These are phyloP conservation scores for Penicillium malachiteum DNA, from an alignment of 495 filamentous ascomycete species.

Conservation along the genomic window DNA sequence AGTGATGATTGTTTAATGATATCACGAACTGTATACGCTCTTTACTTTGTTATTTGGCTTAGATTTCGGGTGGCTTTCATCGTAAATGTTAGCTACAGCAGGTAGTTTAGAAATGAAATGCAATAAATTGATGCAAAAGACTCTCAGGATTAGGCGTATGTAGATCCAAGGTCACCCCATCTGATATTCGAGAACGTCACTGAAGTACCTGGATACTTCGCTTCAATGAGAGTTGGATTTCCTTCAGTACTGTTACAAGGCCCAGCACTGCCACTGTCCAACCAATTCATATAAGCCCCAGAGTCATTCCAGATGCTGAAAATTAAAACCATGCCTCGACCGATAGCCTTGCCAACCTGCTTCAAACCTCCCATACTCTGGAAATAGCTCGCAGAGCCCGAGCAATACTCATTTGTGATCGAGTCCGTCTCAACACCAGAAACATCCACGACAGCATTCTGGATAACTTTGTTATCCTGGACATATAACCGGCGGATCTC, in stretches of 20 bases:
- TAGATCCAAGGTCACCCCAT: slow-evolving; percentile 41
- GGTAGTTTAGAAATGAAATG: slow-evolving; percentile 7
- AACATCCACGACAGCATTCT: slow-evolving; percentile 24
- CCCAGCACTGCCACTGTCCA: slow-evolving; percentile 55
- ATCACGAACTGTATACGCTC: slow-evolving; percentile 31
- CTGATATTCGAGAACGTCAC: slow-evolving; percentile 37
- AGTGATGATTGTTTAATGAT: slow-evolving; percentile 17
- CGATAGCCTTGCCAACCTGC: slow-evolving; percentile 38
- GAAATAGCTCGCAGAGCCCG: slow-evolving; percentile 12
- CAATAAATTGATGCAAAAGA: slow-evolving; percentile 5
- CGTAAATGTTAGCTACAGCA: slow-evolving; percentile 3
- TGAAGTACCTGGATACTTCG: slow-evolving; percentile 26
- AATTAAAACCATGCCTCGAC: slow-evolving; percentile 63
- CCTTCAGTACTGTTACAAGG: slow-evolving; percentile 55
- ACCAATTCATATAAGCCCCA: slow-evolving; percentile 61
- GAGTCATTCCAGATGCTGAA: slow-evolving; percentile 65
- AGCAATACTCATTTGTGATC: slow-evolving; percentile 28
- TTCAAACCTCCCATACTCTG: slow-evolving; percentile 25
- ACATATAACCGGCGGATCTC: slow-evolving; percentile 63
- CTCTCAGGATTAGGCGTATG: slow-evolving; percentile 2
- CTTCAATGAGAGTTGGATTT: slow-evolving; percentile 27
- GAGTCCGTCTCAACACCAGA: slow-evolving; percentile 19
- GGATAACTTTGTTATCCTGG: slow-evolving; percentile 57
- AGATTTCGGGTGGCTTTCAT: neutral
- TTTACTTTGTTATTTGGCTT: slow-evolving; percentile 15